Percentiles rank a stretch among this genome's conserved stretches.
Conservation (phyloP, 768 basidiomycete species). For the Strobilomyces confusus region DNA sequence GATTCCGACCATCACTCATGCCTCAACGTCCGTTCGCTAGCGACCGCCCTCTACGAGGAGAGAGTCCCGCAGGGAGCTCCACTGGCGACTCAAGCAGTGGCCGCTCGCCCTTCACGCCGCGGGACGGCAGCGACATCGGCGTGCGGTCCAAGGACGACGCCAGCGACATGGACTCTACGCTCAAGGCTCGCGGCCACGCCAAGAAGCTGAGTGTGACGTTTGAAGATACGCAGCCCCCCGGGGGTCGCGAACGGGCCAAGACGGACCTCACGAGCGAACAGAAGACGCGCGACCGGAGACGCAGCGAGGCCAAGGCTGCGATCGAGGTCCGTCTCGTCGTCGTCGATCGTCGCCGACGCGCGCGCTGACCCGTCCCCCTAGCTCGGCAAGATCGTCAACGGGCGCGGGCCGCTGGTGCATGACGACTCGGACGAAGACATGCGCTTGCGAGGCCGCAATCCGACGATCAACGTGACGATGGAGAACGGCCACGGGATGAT, state of each 20-base stretch:
- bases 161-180: slow-evolving; percentile 25
- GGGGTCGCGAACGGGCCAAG: slow-evolving; percentile 31
- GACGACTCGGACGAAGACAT: slow-evolving; percentile 45
- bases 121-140: slow-evolving; percentile 67
- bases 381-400: slow-evolving; percentile 89
- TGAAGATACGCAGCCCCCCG: slow-evolving; percentile 44
- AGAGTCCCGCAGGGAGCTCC: slow-evolving; percentile 75
- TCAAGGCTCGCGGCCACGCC: slow-evolving; percentile 34
- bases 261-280: slow-evolving; percentile 39
- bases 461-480: slow-evolving; percentile 37
- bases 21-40: slow-evolving; percentile 56
- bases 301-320: slow-evolving; percentile 81
- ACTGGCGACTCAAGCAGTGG: slow-evolving; percentile 83
- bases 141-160: slow-evolving; percentile 18
- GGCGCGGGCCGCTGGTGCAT: slow-evolving; percentile 58
- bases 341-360: neutral
- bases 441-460: slow-evolving; percentile 14
- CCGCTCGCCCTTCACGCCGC: slow-evolving; percentile 68
- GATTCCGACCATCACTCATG: slow-evolving; percentile 20
- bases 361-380: slow-evolving; percentile 28
- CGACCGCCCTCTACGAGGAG: slow-evolving; percentile 36
- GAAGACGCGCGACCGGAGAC: slow-evolving; percentile 66
- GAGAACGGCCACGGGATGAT: slow-evolving; percentile 25
- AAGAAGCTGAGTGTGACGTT: slow-evolving; percentile 69
- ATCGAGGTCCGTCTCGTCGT: slow-evolving; percentile 58